These are phyloP conservation scores for Ascomycota sp. DNA, from an alignment of 2,329 filamentous ascomycete genomes.

Conservation along the genomic window DNA sequence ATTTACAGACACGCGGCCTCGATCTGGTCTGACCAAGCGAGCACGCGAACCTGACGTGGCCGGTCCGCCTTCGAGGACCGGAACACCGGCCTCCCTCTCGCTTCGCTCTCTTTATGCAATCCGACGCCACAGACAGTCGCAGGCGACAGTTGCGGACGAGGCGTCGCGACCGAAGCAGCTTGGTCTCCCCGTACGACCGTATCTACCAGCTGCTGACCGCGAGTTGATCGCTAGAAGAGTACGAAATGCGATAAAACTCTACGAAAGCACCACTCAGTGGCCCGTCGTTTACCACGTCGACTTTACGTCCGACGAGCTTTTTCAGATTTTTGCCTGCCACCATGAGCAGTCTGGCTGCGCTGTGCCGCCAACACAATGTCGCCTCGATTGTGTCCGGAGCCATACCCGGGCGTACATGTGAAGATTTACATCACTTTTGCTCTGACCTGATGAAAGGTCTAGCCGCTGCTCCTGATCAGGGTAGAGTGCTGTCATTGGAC, in stretches of 20 bases:
- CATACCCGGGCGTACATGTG: slow-evolving; percentile 7
- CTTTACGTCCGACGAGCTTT: slow-evolving; percentile 19
- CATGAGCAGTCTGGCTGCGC: slow-evolving; percentile 4
- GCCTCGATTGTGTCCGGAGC: slow-evolving; percentile 5
- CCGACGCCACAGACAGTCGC: neutral
- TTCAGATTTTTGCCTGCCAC: slow-evolving; percentile 6
- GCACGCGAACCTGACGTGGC: too few relatives aligned
- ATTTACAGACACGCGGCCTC: too few relatives aligned
- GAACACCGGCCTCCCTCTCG: too few relatives aligned
- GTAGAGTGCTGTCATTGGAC: slow-evolving; percentile 9
- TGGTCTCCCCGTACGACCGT: slow-evolving; percentile 6
- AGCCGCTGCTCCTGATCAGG: slow-evolving; percentile 2
- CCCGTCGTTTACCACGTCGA: slow-evolving; percentile 21
- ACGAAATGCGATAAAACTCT: slow-evolving; percentile 1
- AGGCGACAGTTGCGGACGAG: neutral
- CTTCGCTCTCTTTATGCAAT: too few relatives aligned
- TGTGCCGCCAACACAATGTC: slow-evolving; percentile 6
- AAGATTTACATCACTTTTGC: slow-evolving; percentile 13
- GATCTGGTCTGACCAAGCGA: too few relatives aligned
- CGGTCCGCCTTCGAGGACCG: too few relatives aligned
- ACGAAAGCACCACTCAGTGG: slow-evolving; percentile 1
- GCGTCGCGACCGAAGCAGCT: slow-evolving; percentile 2
- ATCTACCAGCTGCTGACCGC: slow-evolving; percentile 8
- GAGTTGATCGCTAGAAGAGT: slow-evolving; percentile 9
- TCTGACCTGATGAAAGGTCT: slow-evolving; percentile 9